Conservation (phyloP, 2,329 filamentous ascomycete species). For the Paracoccidioides brasiliensis region DNA sequence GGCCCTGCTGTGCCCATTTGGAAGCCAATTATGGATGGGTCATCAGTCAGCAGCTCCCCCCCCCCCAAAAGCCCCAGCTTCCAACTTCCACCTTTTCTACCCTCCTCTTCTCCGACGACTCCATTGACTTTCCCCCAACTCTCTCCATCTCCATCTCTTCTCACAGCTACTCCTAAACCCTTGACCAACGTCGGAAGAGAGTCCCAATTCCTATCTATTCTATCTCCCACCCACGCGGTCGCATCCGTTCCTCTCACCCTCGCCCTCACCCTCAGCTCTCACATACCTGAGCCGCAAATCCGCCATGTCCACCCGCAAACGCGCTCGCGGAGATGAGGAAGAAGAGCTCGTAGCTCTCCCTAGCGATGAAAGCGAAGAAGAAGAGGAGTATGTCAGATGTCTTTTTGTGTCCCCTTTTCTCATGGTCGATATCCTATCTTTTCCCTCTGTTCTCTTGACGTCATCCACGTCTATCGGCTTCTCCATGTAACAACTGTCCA, state of each 20-base stretch:
- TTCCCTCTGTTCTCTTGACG: neutral
- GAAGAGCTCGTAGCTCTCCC: slow-evolving; percentile 36
- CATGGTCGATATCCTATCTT: neutral
- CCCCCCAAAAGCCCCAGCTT: neutral
- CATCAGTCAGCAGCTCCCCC: neutral
- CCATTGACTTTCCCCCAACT: slow-evolving; percentile 1
- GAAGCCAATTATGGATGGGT: neutral
- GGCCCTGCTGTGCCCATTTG: too few relatives aligned
- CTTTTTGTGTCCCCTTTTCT: neutral
- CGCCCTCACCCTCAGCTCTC: neutral
- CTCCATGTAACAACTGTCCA: neutral
- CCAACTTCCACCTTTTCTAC: neutral
- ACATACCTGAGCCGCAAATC: neutral
- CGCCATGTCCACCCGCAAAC: slow-evolving; percentile 36
- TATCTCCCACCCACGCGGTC: neutral
- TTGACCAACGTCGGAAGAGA: neutral
- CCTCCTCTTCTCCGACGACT: slow-evolving; percentile 7
- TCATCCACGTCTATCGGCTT: neutral
- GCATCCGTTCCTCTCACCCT: neutral
- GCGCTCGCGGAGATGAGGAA: slow-evolving; percentile 37
- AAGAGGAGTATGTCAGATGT: slow-evolving; percentile 28
- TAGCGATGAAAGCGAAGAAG: slow-evolving; percentile 38
- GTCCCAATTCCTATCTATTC: neutral
- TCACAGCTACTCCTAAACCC: neutral
- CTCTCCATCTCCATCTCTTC: slow-evolving; percentile 4